A percentile compares a stretch with the other conserved stretches of the same genome.
These are phyloP conservation scores for Erythrobasidium hasegawianum DNA, from an alignment of 1,284 basidiomycete genomes.

Conservation along the genomic window DNA sequence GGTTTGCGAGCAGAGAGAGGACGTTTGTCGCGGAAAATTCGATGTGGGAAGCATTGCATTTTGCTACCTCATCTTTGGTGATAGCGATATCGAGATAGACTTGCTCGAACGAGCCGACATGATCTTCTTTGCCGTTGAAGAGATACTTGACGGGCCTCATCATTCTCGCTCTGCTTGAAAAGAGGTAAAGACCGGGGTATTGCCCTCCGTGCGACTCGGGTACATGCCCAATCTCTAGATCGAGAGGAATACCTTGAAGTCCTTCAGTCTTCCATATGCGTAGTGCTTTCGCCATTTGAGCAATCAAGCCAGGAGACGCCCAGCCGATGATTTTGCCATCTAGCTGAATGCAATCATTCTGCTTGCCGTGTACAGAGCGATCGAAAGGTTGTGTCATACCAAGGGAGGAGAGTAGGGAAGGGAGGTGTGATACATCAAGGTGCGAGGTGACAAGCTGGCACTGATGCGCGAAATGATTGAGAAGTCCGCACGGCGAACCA, in stretches of 20 bases:
- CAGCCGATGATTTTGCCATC: conserved; percentile 96
- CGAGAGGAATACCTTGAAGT: conserved; percentile 74
- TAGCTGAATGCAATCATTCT: conserved; percentile 83
- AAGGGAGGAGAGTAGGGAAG: conserved; percentile 73
- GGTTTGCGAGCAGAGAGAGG: conserved; percentile 67
- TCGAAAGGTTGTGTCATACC: conserved; percentile 93
- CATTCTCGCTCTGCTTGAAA: conserved; percentile 84
- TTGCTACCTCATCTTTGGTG: conserved; percentile 81
- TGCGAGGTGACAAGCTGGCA: conserved; percentile 85
- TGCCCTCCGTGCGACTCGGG: conserved; percentile 88
- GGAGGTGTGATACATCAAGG: conserved; percentile 72
- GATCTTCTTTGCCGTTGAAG: conserved; percentile 78
- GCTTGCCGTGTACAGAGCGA: conserved; percentile 67
- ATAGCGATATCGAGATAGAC: conserved; percentile 99
- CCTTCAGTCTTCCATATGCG: conserved; percentile 95
- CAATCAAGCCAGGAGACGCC: conserved; percentile 71
- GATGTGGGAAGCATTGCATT: conserved; percentile 77
- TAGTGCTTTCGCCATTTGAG: conserved; percentile 74
- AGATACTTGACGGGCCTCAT: conserved; percentile 97
- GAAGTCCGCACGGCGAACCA: conserved; percentile 92
- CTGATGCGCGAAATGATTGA: conserved; percentile 93
- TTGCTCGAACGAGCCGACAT: conserved; percentile 95
- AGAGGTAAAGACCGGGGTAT: conserved; percentile 94
- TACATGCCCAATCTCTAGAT: conserved; percentile 92
- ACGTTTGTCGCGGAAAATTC: conserved; percentile 95